Conservation (phyloP, 2,329 filamentous ascomycete genomes). For the Sporothrix pallida region DNA sequence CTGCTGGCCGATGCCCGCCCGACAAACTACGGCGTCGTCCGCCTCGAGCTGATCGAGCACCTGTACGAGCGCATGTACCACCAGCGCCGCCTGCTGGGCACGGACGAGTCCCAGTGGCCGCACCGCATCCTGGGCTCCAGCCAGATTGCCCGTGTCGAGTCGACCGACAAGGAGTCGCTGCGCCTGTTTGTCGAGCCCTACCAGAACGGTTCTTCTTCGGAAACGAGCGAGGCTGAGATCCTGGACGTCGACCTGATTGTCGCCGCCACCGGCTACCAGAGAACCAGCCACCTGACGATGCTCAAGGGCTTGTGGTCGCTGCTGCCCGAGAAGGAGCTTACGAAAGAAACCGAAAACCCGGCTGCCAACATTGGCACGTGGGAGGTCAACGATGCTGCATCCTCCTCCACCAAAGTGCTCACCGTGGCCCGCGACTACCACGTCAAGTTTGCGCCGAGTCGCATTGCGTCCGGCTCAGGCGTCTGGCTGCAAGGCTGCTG, state of each 20-base stretch:
- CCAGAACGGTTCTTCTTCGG: constrained; percentile 41
- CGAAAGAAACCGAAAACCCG: constrained; percentile 25
- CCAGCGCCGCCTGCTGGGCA: constrained; percentile 73
- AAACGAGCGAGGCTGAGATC: constrained; percentile 53
- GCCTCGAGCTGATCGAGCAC: constrained; percentile 85
- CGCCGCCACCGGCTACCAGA: constrained; percentile 83
- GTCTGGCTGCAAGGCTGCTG: constrained; percentile 95
- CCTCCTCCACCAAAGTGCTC: constrained; percentile 55
- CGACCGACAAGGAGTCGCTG: constrained; percentile 55
- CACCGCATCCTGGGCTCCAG: constrained; percentile 77
- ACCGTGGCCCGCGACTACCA: constrained; percentile 78
- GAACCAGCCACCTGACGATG: constrained; percentile 79
- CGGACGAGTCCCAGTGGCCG: constrained; percentile 76
- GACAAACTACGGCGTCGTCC: constrained; percentile 95
- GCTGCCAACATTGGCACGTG: constrained; percentile 38
- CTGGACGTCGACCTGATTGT: constrained; percentile 82
- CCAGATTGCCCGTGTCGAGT: constrained; percentile 65
- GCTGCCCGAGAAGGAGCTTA: constrained; percentile 56
- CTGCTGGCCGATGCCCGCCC: constrained; percentile 72
- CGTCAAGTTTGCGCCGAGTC: constrained; percentile 70
- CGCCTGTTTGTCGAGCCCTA: constrained; percentile 62
- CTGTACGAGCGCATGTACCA: constrained; percentile 89
- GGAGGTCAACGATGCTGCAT: constrained; percentile 35
- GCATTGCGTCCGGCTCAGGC: constrained; percentile 74
- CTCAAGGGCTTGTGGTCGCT: constrained; percentile 70